phyloP scores from a whole-genome alignment of 164 flowering plant species.

The Stephania japonica region DNA sequence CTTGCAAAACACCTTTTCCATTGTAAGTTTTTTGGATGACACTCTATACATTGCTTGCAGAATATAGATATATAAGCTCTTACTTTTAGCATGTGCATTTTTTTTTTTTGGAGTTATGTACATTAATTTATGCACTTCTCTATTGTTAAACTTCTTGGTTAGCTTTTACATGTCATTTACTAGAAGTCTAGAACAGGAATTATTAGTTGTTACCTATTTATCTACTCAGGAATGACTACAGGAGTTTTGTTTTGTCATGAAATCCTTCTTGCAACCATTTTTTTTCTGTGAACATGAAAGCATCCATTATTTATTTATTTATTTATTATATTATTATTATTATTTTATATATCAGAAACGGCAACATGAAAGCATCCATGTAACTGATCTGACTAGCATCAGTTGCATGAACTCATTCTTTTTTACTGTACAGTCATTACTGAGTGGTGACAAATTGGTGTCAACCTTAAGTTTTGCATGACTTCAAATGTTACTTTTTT shows the following conservation, averaged over 20 bases:
- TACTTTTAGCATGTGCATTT: background rate
- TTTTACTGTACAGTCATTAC: background rate
- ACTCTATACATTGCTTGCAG: background rate
- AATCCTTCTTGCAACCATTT: background rate
- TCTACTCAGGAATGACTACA: background rate
- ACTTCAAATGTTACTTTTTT: background rate
- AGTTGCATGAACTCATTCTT: background rate
- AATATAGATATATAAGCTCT: background rate
- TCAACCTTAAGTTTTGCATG: background rate
- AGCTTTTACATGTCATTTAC: background rate
- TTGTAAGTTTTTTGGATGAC: slow-evolving; percentile 46
- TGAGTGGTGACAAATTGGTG: background rate
- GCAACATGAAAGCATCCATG: background rate
- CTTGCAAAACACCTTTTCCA: slow-evolving; percentile 89
- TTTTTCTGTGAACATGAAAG: background rate
- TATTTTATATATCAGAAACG: too few species aligned
- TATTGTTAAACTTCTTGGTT: background rate
- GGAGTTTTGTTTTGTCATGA: background rate
- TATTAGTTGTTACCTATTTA: background rate
- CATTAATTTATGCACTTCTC: background rate
- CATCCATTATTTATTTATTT: background rate
- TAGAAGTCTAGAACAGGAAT: too few species aligned
- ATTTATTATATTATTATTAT: too few species aligned
- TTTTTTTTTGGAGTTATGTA: background rate
- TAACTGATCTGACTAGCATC: background rate